phyloP scores from a whole-genome alignment of 805 yeast genomes.

The Debaryomyces tyrocola region DNA sequence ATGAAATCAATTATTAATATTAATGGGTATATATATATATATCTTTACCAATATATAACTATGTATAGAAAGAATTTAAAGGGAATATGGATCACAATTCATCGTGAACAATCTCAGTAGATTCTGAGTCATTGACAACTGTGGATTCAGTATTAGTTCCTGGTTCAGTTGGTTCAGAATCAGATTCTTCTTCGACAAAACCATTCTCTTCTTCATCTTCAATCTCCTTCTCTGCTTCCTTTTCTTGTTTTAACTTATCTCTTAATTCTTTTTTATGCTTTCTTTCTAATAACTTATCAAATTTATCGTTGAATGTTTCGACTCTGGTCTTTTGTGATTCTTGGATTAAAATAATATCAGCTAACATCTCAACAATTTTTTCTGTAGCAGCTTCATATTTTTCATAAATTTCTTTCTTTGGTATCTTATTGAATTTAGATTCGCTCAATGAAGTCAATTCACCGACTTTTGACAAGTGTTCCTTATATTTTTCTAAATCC shows the following conservation, averaged over 20 bases:
- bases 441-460: constrained; percentile 18
- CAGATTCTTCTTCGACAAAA: constrained; percentile 18
- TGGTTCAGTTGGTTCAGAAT: constrained; percentile 8
- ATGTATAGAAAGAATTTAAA: background rate
- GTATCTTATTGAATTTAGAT: constrained; percentile 18
- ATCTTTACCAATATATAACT: background rate
- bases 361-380: constrained; percentile 26
- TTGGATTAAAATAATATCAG: constrained; percentile 30
- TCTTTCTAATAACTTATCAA: constrained; percentile 29
- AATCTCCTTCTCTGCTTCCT: constrained; percentile 20
- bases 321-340: constrained; percentile 28
- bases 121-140: background rate
- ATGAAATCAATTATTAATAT: background rate
- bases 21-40: background rate
- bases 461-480: constrained; percentile 26
- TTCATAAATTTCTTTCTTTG: constrained; percentile 26
- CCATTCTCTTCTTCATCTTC: constrained; percentile 6
- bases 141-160: constrained; percentile 3
- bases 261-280: constrained; percentile 32
- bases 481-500: constrained; percentile 24
- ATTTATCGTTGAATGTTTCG: constrained; percentile 24
- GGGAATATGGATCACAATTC: constrained; percentile 6
- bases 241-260: constrained; percentile 29
- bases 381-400: constrained; percentile 24
- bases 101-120: constrained; percentile 5